Percentiles rank a stretch among this genome's conserved stretches.
Evolutionary conservation across 2,329 filamentous ascomycete genomes (phyloP).

Genomic region (Chrysoporthe puriensis): DNA sequence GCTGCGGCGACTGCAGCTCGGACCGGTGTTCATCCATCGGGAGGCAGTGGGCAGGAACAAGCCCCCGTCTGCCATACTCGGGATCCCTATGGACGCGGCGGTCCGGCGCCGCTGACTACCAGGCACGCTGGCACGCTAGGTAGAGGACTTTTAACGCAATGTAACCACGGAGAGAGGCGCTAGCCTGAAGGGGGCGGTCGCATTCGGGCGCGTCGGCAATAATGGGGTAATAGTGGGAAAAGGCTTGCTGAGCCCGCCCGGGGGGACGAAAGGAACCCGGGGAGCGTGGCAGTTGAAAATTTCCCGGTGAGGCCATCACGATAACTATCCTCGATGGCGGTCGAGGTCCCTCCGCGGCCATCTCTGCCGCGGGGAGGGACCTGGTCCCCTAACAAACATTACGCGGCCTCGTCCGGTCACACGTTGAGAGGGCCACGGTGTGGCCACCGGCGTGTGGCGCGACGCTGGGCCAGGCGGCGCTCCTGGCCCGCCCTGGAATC

Average conservation of each 20-base stretch:
- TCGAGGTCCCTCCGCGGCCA: neutral
- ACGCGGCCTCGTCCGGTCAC: slow-evolving; percentile 32
- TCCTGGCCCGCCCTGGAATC: slow-evolving; percentile 9
- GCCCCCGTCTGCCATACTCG: too few relatives aligned
- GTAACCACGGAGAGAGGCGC: too few relatives aligned
- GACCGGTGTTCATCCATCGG: too few relatives aligned
- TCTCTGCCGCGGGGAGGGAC: slow-evolving; percentile 2
- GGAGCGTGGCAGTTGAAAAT: slow-evolving; percentile 5
- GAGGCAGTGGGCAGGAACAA: too few relatives aligned
- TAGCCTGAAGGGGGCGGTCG: too few relatives aligned
- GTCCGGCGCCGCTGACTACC: too few relatives aligned
- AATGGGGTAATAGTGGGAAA: neutral
- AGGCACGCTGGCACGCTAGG: too few relatives aligned
- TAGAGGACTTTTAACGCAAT: too few relatives aligned
- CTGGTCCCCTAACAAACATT: slow-evolving; percentile 28
- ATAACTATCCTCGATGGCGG: slow-evolving; percentile 33
- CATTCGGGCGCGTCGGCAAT: neutral
- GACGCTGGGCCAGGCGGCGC: neutral
- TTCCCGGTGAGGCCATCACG: slow-evolving; percentile 27
- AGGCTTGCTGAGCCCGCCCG: neutral
- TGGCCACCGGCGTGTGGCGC: slow-evolving; percentile 18
- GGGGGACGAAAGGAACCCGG: slow-evolving; percentile 2
- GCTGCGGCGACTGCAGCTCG: too few relatives aligned
- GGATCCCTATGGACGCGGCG: too few relatives aligned
- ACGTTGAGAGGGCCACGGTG: slow-evolving; percentile 29